Percentiles rank a stretch among this genome's conserved stretches.
Evolutionary conservation across 2,329 filamentous ascomycete species (phyloP).

Genomic region (Alternaria sp.): DNA sequence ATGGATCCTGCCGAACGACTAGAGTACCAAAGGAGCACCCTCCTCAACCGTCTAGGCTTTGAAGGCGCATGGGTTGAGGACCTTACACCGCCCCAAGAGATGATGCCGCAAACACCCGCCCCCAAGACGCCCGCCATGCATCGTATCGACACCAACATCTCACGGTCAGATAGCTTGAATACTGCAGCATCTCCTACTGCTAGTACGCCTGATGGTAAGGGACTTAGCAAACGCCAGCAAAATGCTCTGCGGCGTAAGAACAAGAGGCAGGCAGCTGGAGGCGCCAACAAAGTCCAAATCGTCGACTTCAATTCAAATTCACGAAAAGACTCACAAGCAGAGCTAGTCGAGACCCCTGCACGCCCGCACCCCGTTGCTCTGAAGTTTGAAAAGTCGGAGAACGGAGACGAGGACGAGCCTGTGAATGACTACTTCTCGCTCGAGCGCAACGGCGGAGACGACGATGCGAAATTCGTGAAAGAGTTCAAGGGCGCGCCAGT

Average conservation of each 20-base stretch:
- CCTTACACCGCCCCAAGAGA: conserved; percentile 74
- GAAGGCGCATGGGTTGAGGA: conserved; percentile 86
- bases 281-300: conserved; percentile 87
- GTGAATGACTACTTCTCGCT: conserved; percentile 85
- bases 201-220: conserved; percentile 53
- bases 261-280: conserved; percentile 87
- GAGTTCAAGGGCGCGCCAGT: conserved; percentile 89
- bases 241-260: conserved; percentile 95
- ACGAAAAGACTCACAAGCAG: conserved; percentile 66
- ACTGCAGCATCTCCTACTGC: conserved; percentile 57
- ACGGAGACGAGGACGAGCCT: conserved; percentile 61
- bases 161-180: conserved; percentile 57
- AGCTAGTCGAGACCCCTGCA: conserved; percentile 64
- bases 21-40: conserved; percentile 86
- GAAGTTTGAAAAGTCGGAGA: conserved; percentile 69
- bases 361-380: conserved; percentile 58
- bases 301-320: conserved; percentile 81
- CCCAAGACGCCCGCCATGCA: conserved; percentile 51
- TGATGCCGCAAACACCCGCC: conserved; percentile 54
- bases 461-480: conserved; percentile 89
- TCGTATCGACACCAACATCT: conserved; percentile 61
- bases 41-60: conserved; percentile 82
- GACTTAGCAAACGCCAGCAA: conserved; percentile 88
- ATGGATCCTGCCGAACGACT: conserved; percentile 84
- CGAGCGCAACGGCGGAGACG: conserved; percentile 80